Evolutionary conservation across 2,329 filamentous ascomycete species (phyloP), one percentile per base, ranked within the genome.

Genomic region (Cercospora sp.): DNA sequence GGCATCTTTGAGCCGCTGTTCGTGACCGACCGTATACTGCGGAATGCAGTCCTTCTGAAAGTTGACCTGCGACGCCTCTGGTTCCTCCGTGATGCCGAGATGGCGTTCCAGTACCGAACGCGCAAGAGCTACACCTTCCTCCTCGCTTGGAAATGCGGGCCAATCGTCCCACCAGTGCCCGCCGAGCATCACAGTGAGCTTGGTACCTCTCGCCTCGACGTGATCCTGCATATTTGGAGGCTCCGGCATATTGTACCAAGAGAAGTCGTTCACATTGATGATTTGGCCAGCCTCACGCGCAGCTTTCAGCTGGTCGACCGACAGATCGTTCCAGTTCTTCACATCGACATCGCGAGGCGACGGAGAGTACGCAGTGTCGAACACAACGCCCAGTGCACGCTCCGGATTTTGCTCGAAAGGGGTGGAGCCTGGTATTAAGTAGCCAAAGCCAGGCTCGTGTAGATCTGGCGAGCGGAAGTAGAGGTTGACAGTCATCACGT

Each of bases 101-200:
- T 98, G 94, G 21, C 93, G 86, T 70, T 86, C 81, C 1, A 97
- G 82, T 6, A 96, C 83, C 1, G 83, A 80, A 69, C 87, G 86
- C 37, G 94, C 93, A 86, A 94, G 90, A 5, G 80, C 77, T 28
- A 91, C 81, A 16, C 88, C 93, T 72, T 91, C 85, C 13, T 89
- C 83, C 69, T 89, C 85, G 61, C 86, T 82, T 0, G 93, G 93
- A 66, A 87, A 87, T 45, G 83, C 81, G 1, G 79, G 76, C 82
- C 85, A 88, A 67, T 83, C 86, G 77, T 93, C 85, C 92, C 92
- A 98, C 86, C 92, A 93, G 81, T 97, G 93, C 1, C 95, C 95
- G 68, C 95, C 95, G 66, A 99, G 83, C 89, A 99, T 97, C 74
- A 98, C 91, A 16, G 94, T 97, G 63, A 98, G 81, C 79, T 97